These are phyloP conservation scores for Pseudogymnoascus destructans DNA, from an alignment of 2,329 filamentous ascomycete species.

Conservation along the genomic window DNA sequence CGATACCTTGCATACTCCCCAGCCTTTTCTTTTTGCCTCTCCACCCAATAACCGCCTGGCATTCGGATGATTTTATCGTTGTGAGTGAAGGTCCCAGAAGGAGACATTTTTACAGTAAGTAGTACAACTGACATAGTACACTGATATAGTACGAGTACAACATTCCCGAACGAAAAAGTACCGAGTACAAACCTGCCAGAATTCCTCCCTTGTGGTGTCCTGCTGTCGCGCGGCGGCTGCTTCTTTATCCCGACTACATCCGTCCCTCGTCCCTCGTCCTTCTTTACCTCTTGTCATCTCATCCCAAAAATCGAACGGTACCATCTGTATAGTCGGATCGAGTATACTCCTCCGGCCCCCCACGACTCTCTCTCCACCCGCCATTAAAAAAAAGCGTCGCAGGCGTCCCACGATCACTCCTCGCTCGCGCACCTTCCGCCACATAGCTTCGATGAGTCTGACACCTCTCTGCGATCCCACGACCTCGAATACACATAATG, in stretches of 20 bases:
- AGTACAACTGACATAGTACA: background rate
- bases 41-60: slow-evolving; percentile 1
- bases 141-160: slow-evolving; percentile 4
- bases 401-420: slow-evolving; percentile 3
- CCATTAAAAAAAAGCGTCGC: background rate
- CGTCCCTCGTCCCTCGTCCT: background rate
- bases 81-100: slow-evolving; percentile 1
- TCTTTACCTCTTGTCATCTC: background rate
- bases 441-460: slow-evolving; percentile 27
- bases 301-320: background rate
- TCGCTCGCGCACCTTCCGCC: slow-evolving; percentile 11
- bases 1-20: background rate
- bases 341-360: background rate
- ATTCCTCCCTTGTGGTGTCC: slow-evolving; percentile 3
- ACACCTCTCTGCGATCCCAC: slow-evolving; percentile 21
- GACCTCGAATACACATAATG: slow-evolving; percentile 30
- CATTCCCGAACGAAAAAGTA: slow-evolving; percentile 4
- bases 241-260: slow-evolving; percentile 2
- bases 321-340: background rate
- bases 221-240: background rate
- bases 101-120: background rate
- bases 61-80: background rate
- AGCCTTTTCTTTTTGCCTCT: background rate
- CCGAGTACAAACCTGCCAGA: slow-evolving; percentile 1
- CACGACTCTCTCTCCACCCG: background rate